A percentile compares a stretch with the other conserved stretches of the same genome.
phyloP scores from a whole-genome alignment of 2,329 filamentous ascomycete genomes.

The Botrytis fragariae region DNA sequence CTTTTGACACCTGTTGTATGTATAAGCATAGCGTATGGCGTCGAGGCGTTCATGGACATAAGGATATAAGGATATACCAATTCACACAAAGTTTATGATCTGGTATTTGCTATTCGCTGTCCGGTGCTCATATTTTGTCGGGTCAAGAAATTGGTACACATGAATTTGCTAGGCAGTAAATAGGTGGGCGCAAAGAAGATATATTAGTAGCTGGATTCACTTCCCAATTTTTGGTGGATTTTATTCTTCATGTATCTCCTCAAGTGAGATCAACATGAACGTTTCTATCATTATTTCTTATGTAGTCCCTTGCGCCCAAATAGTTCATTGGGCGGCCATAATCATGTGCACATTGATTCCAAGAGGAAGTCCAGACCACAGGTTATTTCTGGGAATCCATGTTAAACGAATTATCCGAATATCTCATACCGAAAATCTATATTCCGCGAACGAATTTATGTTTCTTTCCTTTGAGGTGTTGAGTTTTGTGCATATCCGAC shows the following conservation, averaged over 20 bases:
- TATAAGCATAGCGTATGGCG: conserved; percentile 15
- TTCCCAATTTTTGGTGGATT: neutral
- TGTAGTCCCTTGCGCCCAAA: no score
- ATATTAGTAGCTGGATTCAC: neutral
- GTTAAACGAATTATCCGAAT: neutral
- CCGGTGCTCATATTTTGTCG: neutral
- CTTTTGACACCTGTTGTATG: neutral
- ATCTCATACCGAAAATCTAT: neutral
- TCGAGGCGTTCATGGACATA: conserved; percentile 11
- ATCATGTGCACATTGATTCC: neutral
- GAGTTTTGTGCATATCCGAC: neutral
- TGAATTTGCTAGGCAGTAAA: neutral
- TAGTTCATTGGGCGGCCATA: neutral
- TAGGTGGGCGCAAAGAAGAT: neutral
- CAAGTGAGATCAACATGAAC: neutral
- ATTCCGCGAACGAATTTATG: neutral
- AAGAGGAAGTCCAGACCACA: neutral
- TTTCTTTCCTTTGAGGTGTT: neutral
- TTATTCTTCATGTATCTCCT: neutral
- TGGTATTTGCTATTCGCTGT: neutral
- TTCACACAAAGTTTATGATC: conserved; percentile 3
- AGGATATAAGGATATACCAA: conserved; percentile 14
- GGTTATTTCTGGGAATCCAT: neutral
- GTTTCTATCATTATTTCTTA: neutral
- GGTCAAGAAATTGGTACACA: neutral